Base-by-base conservation (phyloP, 371 early-diverging fungal genomes). In the Coemansia sp. region DNA sequence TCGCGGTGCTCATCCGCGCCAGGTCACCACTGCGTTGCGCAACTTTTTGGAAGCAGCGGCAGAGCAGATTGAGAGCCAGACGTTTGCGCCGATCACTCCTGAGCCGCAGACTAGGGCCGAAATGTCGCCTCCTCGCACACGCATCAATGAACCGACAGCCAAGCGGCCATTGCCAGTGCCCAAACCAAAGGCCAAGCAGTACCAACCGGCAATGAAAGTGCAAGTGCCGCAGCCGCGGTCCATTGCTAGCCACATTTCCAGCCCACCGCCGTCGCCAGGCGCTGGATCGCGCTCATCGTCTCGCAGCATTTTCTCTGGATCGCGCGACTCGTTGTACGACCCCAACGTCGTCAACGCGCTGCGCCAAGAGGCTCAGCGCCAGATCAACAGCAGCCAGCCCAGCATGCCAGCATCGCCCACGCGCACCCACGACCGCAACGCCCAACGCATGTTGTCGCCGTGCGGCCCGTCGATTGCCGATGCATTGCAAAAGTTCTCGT, bases 391-490 rank as follows among this genome's bases (percentile, higher is more conserved):
- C 67, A 74, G 75, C 67, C 67, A 66, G 44, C 39, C 51, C 14
- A 78, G 64, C 44, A 60, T 74, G 12, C 61, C 77, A 1, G 25
- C 39, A n/a, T 60, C 75, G 25, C 69, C 53, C 9, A 33, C 74
- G 4, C 47, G 55, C 64, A 60, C 56, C 30, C 39, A 39, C n/a
- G 56, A 56, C n/a, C 39, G 30, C 11, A 39, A n/a, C 9, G 63
- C 39, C 8, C 63, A 59, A 44, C 40, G 44, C 12, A 5, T 71
- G 33, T 59, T 79, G 18, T 71, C 79, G 30, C 79, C 79, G 16
- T 77, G 79, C 44, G 79, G 79, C 4, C 79, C 79, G 1, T 79
- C 79, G 0, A 70, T 79, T 51, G 79, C 78, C 6, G 79, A 79
- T 26, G 69, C 65, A 3, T 63, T 79, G 37, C 66, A 74, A 25